These are phyloP conservation scores for Harrya chromipes DNA, from an alignment of 768 basidiomycete species.

Conservation along the genomic window DNA sequence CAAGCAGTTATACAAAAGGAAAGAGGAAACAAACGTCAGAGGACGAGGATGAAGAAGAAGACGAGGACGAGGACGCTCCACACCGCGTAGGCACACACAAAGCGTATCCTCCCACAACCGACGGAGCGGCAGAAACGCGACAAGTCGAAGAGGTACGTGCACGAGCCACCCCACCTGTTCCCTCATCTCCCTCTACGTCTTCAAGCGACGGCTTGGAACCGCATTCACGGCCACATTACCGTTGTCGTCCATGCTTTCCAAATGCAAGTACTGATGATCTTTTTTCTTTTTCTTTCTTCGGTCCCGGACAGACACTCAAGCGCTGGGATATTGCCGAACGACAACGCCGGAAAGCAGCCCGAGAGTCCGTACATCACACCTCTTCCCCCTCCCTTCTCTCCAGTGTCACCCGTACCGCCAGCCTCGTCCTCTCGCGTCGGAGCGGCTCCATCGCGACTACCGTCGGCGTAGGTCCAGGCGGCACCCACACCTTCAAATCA, in stretches of 20 bases:
- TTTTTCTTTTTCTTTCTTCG: background rate
- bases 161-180: too few species aligned
- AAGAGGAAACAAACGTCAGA: slow-evolving; percentile 33
- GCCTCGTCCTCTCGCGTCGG: slow-evolving; percentile 51
- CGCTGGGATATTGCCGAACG: slow-evolving; percentile 79
- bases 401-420: slow-evolving; percentile 58
- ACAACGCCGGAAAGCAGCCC: slow-evolving; percentile 67
- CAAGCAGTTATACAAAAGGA: slow-evolving; percentile 13
- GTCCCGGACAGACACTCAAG: slow-evolving; percentile 55
- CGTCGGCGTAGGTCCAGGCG: slow-evolving; percentile 22
- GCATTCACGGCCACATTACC: too few species aligned
- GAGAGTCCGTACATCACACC: slow-evolving; percentile 45
- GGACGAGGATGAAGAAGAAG: slow-evolving; percentile 20
- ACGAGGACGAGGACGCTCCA: slow-evolving; percentile 24
- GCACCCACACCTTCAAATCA: slow-evolving; percentile 45
- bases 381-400: slow-evolving; percentile 46
- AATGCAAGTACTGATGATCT: slow-evolving; percentile 1
- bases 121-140: slow-evolving; percentile 65
- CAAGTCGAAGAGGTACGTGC: slow-evolving; percentile 66
- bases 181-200: too few species aligned
- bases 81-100: slow-evolving; percentile 20
- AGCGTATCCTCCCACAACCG: slow-evolving; percentile 63
- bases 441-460: slow-evolving; percentile 31
- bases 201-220: too few species aligned
- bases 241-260: background rate